These are phyloP conservation scores for Plenodomus lindquistii DNA, from an alignment of 2,329 filamentous ascomycete species.

Conservation along the genomic window DNA sequence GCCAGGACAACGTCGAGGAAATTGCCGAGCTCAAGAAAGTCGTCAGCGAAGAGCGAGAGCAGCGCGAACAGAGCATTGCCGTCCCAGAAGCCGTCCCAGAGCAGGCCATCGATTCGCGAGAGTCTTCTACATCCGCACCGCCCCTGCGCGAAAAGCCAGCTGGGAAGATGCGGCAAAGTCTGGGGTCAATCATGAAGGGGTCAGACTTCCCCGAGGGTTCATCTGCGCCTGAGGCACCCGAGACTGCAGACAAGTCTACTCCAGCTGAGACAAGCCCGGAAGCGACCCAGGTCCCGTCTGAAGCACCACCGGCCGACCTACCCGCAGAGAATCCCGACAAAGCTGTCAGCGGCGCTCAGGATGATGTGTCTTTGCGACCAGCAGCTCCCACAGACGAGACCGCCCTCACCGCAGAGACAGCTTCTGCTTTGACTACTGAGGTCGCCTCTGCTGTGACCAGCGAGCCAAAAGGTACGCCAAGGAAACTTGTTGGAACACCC, in stretches of 20 bases:
- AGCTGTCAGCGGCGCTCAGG: constrained; percentile 47
- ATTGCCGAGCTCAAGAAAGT: constrained; percentile 45
- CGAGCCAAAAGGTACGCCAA: background rate
- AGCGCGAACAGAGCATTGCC: constrained; percentile 41
- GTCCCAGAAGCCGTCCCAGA: constrained; percentile 48
- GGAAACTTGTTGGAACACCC: constrained; percentile 6
- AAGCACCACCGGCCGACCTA: constrained; percentile 1
- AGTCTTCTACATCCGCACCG: constrained; percentile 41
- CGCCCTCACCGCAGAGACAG: constrained; percentile 27
- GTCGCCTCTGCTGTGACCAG: constrained; percentile 4
- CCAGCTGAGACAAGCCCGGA: constrained; percentile 1
- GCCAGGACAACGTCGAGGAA: constrained; percentile 39
- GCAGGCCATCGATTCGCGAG: constrained; percentile 47
- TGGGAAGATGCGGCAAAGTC: constrained; percentile 32
- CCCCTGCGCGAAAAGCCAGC: constrained; percentile 32
- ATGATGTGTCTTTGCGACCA: constrained; percentile 46
- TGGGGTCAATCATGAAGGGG: constrained; percentile 42
- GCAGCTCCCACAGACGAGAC: constrained; percentile 39
- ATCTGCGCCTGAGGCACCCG: constrained; percentile 1
- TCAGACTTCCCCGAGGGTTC: constrained; percentile 38
- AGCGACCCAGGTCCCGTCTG: background rate
- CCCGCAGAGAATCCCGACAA: constrained; percentile 50
- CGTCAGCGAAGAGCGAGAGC: constrained; percentile 46
- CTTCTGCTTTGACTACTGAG: constrained; percentile 1
- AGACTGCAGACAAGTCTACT: background rate